Evolutionary conservation across 2,329 filamentous ascomycete genomes (phyloP), one percentile per base, ranked within the genome.

Genomic region (Graphilbum fragrans): DNA sequence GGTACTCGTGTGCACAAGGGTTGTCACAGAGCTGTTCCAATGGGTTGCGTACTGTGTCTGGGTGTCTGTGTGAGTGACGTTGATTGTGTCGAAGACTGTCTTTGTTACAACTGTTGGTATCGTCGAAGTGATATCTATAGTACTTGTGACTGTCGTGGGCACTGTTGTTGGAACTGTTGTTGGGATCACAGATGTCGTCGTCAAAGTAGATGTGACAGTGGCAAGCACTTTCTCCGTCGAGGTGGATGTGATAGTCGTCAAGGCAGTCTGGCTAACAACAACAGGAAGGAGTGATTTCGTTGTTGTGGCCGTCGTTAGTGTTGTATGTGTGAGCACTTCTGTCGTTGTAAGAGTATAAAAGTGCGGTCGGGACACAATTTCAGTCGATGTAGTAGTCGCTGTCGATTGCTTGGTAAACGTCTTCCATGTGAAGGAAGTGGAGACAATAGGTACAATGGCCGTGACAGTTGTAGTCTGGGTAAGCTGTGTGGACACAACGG

Each of bases 381-480:
- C 10, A 2, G 40, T 45, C 10, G 37, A 19, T 2, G 37, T 40
- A 10, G 36, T 23, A 5, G 41, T 42, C 9, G 20, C 37, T 12
- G 41, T 41, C 12, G 39, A 17, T 12, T 33, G 18, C 23, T 37
- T 38, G 4, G 41, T 43, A 8, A 43, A 40, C 16, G 41, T 43
- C 38, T 43, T 43, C 41, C 41, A 43, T 8, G 41, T 43, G 22
- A 40, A 43, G 2, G 35, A 35, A 4, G 41, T 43, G 20, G 41
- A 40, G n/a, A 27, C 22, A 5, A 40, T 25, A 3, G 41, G 41
- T 10, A 43, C 34, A 2, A 37, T 17, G 27, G 34, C 32, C 23
- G 41, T 43, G n/a, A 43, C 38, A 6, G 39, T 44, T 8, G 39
- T 38, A 1, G 39, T 44, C 16, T 31, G 35, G 4, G 41, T 43